Base-by-base conservation (phyloP, 2,329 filamentous ascomycete genomes). In the Trichoderma oligosporum region DNA sequence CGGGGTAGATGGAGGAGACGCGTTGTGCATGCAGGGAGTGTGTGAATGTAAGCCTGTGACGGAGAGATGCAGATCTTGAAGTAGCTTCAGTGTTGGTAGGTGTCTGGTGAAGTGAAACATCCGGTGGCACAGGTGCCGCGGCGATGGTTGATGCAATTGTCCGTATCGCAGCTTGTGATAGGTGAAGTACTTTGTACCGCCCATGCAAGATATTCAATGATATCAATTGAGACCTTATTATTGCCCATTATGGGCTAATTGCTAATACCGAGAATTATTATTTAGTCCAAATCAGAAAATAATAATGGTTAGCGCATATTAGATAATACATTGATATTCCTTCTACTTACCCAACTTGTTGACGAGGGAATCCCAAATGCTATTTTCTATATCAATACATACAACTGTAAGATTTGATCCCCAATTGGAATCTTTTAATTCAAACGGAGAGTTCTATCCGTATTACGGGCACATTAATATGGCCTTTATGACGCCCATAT, bases 141-240 rank as follows among this genome's bases (percentile, higher is more conserved):
- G 29, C 11, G 14, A 35, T 25, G 49, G n/a, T 45, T 54, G 49
- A 54, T 44, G 49, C 14, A 36, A n/a, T 24, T 35, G 39, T 45
- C 45, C 22, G 14, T 48, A 44, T 35, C 29, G 18, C 33, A 44
- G 38, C n/a, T n/a, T n/a, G n/a, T 25, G 38, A n/a, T 7, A 35
- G 38, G 8, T 53, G n/a, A 20, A 29, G 29, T 20, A 53, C 35
- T 36, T 8, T 20, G 38, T 31, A n/a, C n/a, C n/a, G n/a, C n/a
- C n/a, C n/a, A n/a, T n/a, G n/a, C n/a, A n/a, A 53, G 49, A 36
- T 44, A 42, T 54, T 39, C 38, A 31, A 20, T 38, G 38, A 41
- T n/a, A 11, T 33, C 16, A 12, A 14, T 44, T 20, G 12, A 35
- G 44, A 22, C 39, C 36, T 20, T 16, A 22, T 6, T 35, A 22